Evolutionary conservation across 2,329 filamentous ascomycete genomes (phyloP).

Genomic region (Colletotrichum caudatum): DNA sequence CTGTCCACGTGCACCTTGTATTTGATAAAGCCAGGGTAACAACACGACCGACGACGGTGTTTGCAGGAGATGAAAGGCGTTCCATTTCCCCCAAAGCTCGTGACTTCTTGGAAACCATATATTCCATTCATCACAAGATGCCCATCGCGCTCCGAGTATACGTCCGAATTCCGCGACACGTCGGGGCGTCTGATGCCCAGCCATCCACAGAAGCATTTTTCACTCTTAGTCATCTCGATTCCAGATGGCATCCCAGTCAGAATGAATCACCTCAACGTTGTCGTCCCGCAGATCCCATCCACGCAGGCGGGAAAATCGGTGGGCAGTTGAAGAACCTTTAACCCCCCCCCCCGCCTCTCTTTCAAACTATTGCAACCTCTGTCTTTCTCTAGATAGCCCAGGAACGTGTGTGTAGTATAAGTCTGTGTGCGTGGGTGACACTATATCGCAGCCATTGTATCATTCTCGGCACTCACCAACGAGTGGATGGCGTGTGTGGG

Average conservation of each 20-base stretch:
- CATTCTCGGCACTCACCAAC: background rate
- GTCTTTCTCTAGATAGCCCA: background rate
- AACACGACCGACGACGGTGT: background rate
- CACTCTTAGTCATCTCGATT: background rate
- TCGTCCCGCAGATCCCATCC: background rate
- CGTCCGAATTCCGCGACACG: constrained; percentile 1
- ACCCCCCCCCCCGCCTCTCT: background rate
- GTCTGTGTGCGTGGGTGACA: background rate
- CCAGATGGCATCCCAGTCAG: background rate
- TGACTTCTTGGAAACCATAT: background rate
- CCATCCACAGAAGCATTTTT: background rate
- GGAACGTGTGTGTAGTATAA: background rate
- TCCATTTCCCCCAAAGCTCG: background rate
- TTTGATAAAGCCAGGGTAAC: background rate
- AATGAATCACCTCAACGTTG: background rate
- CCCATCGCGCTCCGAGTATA: background rate
- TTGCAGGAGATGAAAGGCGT: background rate
- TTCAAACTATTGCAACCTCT: background rate
- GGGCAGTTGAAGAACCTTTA: background rate
- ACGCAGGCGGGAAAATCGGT: background rate
- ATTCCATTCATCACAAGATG: background rate
- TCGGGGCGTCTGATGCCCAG: background rate
- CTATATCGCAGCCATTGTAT: background rate
- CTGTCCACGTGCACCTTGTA: background rate
- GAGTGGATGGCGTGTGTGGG: background rate